Evolutionary conservation across 352 stramenopile genomes (phyloP), one percentile per base, ranked within the genome.

Genomic region (Globisporangium megalacanthum): DNA sequence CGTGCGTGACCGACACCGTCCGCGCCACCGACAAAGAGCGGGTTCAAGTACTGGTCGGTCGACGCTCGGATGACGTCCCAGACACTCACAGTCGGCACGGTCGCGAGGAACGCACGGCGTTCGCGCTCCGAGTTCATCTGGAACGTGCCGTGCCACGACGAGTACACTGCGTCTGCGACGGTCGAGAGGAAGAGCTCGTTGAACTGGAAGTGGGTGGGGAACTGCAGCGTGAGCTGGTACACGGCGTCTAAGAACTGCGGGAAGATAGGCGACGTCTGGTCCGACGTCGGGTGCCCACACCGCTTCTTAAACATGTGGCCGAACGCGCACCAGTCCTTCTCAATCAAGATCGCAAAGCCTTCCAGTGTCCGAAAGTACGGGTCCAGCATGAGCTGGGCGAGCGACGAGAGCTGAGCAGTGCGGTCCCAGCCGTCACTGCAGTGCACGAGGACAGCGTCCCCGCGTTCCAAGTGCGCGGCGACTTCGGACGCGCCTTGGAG

Each of bases 181-280:
- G 90, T 86, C 29, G 97, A 79, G 19, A 99, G 68, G 41, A 96
- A 79, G 14, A 89, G 61, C 66, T 96, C 85, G 70, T 98, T 99
- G 69, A 99, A 99, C 70, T 99, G 96, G 67, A 99, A 99, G 62
- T 92, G 88, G 6, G 91, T 93, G 14, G 97, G 97, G 56, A 97
- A 99, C 63, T 99, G 96, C 41, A 97, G 75, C 13, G 97, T 89
- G 22, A 99, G 70, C 72, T 99, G 97, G 65, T 96, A 99, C 29
- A 99, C 92, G 56, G 88, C 97, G 73, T 99, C 97, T 15, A 99
- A 72, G 69, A 99, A 99, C 67, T 99, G 97, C 42, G 98, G 69
- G 75, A 99, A 99, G 48, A 99, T 96, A 3, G 97, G 97, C 44
- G 96, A 98, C 19, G 95, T 91, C 65, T 99, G 89, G 49, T 98